phyloP scores from a whole-genome alignment of 371 early-diverging fungal genomes.

The Saksenaea vasiformis region DNA sequence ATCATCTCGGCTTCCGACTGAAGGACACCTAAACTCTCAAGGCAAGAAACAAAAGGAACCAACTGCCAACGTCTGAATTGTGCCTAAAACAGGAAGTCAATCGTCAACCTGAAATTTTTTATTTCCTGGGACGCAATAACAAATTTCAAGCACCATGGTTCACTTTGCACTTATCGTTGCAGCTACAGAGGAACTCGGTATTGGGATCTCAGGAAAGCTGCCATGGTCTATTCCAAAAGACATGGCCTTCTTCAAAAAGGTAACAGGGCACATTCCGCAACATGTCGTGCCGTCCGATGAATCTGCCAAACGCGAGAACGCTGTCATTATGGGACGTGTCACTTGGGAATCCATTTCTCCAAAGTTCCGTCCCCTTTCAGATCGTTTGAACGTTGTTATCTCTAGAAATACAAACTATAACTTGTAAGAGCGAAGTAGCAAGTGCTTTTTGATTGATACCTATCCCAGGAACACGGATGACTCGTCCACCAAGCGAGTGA shows the following conservation, averaged over 20 bases:
- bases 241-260: slow-evolving; percentile 78
- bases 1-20: too few species aligned
- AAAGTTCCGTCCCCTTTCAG: slow-evolving; percentile 69
- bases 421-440: slow-evolving; percentile 35
- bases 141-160: too few species aligned
- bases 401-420: slow-evolving; percentile 60
- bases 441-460: neutral
- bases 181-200: slow-evolving; percentile 74
- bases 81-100: too few species aligned
- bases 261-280: slow-evolving; percentile 59
- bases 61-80: too few species aligned
- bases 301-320: slow-evolving; percentile 50
- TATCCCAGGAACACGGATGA: slow-evolving; percentile 3
- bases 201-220: slow-evolving; percentile 68
- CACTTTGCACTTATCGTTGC: slow-evolving; percentile 74
- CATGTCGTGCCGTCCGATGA: neutral
- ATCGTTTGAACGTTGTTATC: slow-evolving; percentile 85
- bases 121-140: too few species aligned
- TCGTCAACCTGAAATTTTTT: too few species aligned
- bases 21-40: too few species aligned
- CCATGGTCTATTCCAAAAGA: slow-evolving; percentile 90
- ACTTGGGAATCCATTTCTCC: slow-evolving; percentile 90
- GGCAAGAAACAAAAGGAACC: too few species aligned
- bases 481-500: slow-evolving; percentile 23
- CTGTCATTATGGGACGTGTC: slow-evolving; percentile 86